A percentile compares a stretch with the other conserved stretches of the same genome.
phyloP scores from a whole-genome alignment of 2,329 filamentous ascomycete genomes.

The Hypoxylon sp. region DNA sequence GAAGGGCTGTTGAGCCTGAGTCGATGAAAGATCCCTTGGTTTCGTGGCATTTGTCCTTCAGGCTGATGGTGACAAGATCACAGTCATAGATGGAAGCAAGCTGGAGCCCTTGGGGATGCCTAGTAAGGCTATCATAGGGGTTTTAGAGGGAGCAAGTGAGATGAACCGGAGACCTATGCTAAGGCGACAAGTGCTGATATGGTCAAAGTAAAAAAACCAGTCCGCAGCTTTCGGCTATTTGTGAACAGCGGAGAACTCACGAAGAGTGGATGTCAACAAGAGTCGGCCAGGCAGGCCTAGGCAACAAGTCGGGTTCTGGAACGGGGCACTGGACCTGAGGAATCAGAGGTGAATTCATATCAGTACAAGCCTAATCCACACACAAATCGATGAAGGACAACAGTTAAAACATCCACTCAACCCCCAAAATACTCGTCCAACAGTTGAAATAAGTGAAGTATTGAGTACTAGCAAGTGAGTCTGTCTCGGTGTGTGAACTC shows the following conservation, averaged over 20 bases:
- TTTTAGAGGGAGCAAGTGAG: background rate
- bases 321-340: background rate
- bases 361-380: background rate
- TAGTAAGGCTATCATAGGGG: background rate
- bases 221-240: background rate
- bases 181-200: background rate
- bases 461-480: background rate
- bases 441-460: background rate
- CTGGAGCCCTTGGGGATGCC: slow-evolving; percentile 5
- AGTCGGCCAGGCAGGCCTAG: background rate
- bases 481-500: background rate
- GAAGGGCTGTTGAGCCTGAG: slow-evolving; percentile 76
- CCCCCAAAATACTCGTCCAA: background rate
- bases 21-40: slow-evolving; percentile 33
- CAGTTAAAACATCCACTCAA: background rate
- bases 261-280: background rate
- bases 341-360: background rate
- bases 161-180: background rate
- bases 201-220: background rate
- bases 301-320: background rate
- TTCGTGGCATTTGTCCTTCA: slow-evolving; percentile 8
- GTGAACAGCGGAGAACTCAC: background rate
- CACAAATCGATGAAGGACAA: background rate
- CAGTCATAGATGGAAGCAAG: background rate
- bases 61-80: background rate